Base-by-base conservation (phyloP, 768 basidiomycete species). In the Paxillus involutus region DNA sequence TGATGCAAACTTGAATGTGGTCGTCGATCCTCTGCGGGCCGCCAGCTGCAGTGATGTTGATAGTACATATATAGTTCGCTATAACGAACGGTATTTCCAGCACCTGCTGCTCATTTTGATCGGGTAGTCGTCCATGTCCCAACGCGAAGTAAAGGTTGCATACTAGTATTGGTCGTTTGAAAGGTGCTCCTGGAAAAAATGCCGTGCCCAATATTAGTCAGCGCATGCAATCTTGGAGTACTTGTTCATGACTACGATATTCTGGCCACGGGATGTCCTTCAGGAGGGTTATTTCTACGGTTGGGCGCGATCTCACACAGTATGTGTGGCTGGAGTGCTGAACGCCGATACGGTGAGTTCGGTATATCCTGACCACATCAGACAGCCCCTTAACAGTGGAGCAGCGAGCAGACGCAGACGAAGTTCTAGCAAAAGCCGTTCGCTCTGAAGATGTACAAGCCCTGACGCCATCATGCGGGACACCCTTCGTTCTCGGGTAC, bases 181-280 rank as follows among this genome's bases (percentile, higher is more conserved):
- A 3, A 21, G 21, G n/a, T n/a, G n/a, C n/a, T n/a, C n/a, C n/a
- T n/a, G n/a, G 21, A 21, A 21, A 21, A 21, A 21, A 21, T 21
- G 3, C 21, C 21, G 21, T 21, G 21, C 21, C 3, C 21, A 21
- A 3, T 21, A 21, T 21, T 21, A 21, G 21, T 21, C 21, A 21
- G 21, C 21, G 21, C 21, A 21, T 21, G n/a, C n/a, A n/a, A n/a
- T n/a, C n/a, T n/a, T n/a, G n/a, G n/a, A n/a, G n/a, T n/a, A n/a
- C n/a, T n/a, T n/a, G n/a, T n/a, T n/a, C n/a, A n/a, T 71, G 70
- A 60, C 71, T 44, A 72, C 69, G 2, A 55, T 85, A 52, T 83
- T 86, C 62, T 87, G 85, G 84, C 86, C 86, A 30, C 63, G 67
- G 26, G 81, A 83, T 62, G 68, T 79, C 24, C 57, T 66, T 45